phyloP scores from a whole-genome alignment of 139 green algal genomes.

The Chlamydomonas sphaeroides region DNA sequence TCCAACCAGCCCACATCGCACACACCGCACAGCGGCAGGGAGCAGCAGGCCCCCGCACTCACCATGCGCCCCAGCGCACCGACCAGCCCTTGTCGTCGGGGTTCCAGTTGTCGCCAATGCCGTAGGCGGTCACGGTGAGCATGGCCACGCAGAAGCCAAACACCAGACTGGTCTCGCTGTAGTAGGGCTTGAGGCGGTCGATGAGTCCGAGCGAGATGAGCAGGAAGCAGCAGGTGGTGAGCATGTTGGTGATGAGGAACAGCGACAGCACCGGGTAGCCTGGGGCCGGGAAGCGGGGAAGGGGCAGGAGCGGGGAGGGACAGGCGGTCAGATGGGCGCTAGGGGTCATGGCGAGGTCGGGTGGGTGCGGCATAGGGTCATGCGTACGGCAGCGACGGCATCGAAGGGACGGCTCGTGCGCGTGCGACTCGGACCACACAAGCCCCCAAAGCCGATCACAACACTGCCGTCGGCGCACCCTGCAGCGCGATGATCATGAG shows the following conservation, averaged over 20 bases:
- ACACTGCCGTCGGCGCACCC: slow-evolving; percentile 5
- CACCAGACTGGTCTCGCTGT: slow-evolving; percentile 43
- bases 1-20: too few species aligned
- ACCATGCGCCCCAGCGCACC: slow-evolving; percentile 38
- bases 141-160: slow-evolving; percentile 36
- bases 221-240: slow-evolving; percentile 74
- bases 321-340: too few species aligned
- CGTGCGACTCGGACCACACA: too few species aligned
- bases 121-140: slow-evolving; percentile 42
- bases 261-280: slow-evolving; percentile 71
- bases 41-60: slow-evolving; percentile 15
- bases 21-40: too few species aligned
- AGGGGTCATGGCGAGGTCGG: too few species aligned
- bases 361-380: too few species aligned
- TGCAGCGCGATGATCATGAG: slow-evolving; percentile 68
- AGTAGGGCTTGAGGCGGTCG: slow-evolving; percentile 6
- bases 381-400: too few species aligned
- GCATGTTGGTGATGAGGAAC: slow-evolving; percentile 86
- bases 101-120: slow-evolving; percentile 39
- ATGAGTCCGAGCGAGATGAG: slow-evolving; percentile 60
- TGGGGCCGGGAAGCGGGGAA: too few species aligned
- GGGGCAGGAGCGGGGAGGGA: too few species aligned
- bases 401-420: too few species aligned
- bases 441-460: not conserved
- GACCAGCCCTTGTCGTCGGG: slow-evolving; percentile 5